Percentiles rank a stretch among this genome's conserved stretches.
Conservation (phyloP, 371 early-diverging fungal genomes). For the Saksenaea oblongispora region DNA sequence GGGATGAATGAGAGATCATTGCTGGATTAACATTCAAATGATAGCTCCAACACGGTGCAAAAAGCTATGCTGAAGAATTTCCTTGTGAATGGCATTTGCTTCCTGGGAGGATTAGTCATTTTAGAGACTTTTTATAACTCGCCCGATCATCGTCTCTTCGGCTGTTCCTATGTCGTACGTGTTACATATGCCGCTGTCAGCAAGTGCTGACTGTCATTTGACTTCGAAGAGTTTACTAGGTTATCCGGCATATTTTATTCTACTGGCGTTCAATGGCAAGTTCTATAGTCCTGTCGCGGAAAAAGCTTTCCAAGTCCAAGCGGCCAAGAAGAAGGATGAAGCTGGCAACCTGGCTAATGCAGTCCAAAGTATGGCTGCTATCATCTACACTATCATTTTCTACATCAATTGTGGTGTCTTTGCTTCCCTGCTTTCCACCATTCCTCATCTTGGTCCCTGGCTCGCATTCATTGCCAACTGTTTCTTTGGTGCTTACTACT, state of each 20-base stretch:
- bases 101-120: constrained; percentile 37
- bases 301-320: constrained; percentile 19
- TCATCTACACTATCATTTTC: constrained; percentile 40
- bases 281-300: constrained; percentile 41
- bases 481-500: constrained; percentile 53
- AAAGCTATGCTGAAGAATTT: constrained; percentile 34
- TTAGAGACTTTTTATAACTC: constrained; percentile 43
- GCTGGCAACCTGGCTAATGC: constrained; percentile 5
- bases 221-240: constrained; percentile 38
- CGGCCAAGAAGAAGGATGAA: constrained; percentile 3
- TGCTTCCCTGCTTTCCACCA: constrained; percentile 25
- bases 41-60: constrained; percentile 43
- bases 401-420: constrained; percentile 47
- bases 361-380: constrained; percentile 27
- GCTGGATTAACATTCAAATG: not conserved
- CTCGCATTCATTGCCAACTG: constrained; percentile 43
- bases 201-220: not conserved
- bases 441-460: constrained; percentile 38
- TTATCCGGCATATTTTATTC: constrained; percentile 50
- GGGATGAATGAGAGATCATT: not conserved
- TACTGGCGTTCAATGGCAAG: constrained; percentile 42
- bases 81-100: constrained; percentile 39
- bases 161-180: constrained; percentile 41
- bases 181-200: too few relatives aligned
- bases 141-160: constrained; percentile 30